Evolutionary conservation across 2,329 filamentous ascomycete genomes (phyloP).

Genomic region (Colletotrichum tamarilloi): DNA sequence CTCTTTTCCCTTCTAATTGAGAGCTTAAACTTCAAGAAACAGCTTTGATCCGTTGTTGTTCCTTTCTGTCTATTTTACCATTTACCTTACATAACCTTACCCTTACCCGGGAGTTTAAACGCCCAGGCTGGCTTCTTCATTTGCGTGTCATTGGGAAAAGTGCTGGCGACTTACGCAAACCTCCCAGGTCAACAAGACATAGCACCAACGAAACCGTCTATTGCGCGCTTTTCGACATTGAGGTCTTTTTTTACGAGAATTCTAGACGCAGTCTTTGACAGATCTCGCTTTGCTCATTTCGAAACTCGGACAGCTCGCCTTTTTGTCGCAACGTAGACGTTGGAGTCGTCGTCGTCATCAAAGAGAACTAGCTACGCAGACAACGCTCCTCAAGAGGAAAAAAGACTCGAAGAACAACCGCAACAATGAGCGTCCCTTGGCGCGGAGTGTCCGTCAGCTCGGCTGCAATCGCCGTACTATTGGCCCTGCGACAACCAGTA

Average conservation of each 20-base stretch:
- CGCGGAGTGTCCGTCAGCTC: conserved; percentile 27
- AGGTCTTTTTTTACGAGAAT: too few species aligned
- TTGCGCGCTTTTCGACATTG: too few species aligned
- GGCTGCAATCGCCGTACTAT: conserved; percentile 14
- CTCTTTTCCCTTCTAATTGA: conserved; percentile 5
- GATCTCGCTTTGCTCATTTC: too few species aligned
- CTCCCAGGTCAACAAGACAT: too few species aligned
- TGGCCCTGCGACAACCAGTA: conserved; percentile 26
- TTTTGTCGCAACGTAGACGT: not conserved
- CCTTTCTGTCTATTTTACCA: not conserved
- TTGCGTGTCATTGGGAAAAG: not conserved
- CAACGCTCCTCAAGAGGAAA: not conserved
- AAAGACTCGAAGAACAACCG: not conserved
- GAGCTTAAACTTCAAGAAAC: conserved; percentile 29
- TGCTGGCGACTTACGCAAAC: too few species aligned
- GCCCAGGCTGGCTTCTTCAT: not conserved
- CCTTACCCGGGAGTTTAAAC: conserved; percentile 8
- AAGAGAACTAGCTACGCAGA: not conserved
- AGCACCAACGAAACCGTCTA: too few species aligned
- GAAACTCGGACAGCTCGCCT: not conserved
- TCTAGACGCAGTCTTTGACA: too few species aligned
- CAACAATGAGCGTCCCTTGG: conserved; percentile 28
- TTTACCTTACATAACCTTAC: conserved; percentile 13
- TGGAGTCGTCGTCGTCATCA: not conserved
- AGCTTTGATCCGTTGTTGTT: too few species aligned